Base-by-base conservation (phyloP, 148 eudicot species). In the Camellia lanceoleosa region DNA sequence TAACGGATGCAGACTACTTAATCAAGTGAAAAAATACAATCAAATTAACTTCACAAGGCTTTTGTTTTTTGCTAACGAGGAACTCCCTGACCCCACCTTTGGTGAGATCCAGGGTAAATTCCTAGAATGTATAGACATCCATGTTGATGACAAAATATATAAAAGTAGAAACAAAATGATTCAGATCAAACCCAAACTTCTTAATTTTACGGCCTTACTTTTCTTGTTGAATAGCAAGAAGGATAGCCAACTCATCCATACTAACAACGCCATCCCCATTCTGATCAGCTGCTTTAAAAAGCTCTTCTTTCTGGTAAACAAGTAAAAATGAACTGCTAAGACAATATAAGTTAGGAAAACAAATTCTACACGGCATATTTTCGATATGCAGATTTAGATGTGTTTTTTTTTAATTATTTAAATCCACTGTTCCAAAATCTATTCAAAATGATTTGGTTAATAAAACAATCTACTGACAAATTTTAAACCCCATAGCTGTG, bases 191-290 rank as follows among this genome's bases (percentile, higher is more conserved):
- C 4, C 4, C 75, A 51, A 20, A 56, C 14, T 46, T n/a, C 23
- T 18, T 19, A 77, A 43, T 59, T 79, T 74, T 42, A 71, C 7
- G 55, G 78, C 55, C 88, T 71, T 95, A 95, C 98, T 85, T 95
- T 81, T 92, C 97, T 83, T 93, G 96, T 30, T 87, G 92, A 83
- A 84, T 49, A 81, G 93, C 89, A 68, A 95, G 91, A 74, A 95
- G 97, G 74, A 80, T 80, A 83, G 98, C 97, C 87, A 95, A 84
- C 88, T 95, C 98, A 80, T 95, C 98, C 80, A 95, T 83, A 88
- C 92, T 87, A 78, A 95, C 98, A 81, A 81, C 90, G 71, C 94
- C 94, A 83, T 95, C 91, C 79, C 89, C 93, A 82, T 95, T 90
- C 67, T 77, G 84, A 82, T 95, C 98, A 80, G 98, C 97, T 67